Evolutionary conservation across 2,329 filamentous ascomycete genomes (phyloP).

Genomic region (Colletotrichum aenigma): DNA sequence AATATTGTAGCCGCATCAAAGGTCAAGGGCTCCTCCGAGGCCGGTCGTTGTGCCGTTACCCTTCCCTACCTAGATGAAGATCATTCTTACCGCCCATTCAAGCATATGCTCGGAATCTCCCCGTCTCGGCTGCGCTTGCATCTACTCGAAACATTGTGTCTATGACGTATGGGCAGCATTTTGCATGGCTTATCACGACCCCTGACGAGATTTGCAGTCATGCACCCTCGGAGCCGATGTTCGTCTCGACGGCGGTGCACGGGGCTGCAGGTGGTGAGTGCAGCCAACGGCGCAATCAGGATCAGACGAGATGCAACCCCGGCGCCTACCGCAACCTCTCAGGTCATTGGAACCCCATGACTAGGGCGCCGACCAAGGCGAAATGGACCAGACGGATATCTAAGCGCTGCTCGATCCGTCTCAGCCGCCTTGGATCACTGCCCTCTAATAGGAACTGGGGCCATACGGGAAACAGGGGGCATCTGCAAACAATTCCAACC

Average conservation of each 20-base stretch:
- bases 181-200: neutral
- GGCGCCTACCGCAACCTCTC: neutral
- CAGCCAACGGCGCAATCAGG: neutral
- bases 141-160: neutral
- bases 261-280: neutral
- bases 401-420: neutral
- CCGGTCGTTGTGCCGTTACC: neutral
- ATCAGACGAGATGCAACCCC: neutral
- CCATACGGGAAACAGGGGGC: neutral
- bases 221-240: neutral
- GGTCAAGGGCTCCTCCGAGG: neutral
- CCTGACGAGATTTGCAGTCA: neutral
- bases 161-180: neutral
- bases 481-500: neutral
- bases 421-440: neutral
- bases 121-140: neutral
- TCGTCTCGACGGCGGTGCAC: neutral
- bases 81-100: neutral
- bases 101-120: neutral
- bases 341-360: neutral
- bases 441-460: neutral
- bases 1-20: neutral
- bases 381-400: neutral
- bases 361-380: neutral
- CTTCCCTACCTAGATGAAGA: neutral